Conservation (phyloP, 1,139 yeast genomes). For the Debaryomyces sp. region DNA sequence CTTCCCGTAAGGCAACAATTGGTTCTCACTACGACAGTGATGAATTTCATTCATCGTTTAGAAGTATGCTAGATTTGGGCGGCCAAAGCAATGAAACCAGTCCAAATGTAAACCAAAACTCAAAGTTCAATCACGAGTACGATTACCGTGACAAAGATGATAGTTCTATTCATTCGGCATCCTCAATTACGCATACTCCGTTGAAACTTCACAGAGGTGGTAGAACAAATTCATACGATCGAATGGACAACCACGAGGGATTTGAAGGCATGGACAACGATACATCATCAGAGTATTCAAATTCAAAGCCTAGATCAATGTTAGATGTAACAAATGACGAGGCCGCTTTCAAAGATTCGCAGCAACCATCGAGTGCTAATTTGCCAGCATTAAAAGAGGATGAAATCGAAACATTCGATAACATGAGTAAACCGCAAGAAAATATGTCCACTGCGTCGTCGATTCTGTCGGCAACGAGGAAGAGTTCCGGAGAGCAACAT, state of each 20-base stretch:
- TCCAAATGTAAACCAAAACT: not conserved
- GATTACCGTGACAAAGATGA: slow-evolving; percentile 18
- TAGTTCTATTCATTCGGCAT: slow-evolving; percentile 28
- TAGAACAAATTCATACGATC: not conserved
- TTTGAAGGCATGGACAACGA: not conserved
- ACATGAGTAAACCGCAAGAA: not conserved
- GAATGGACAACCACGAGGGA: not conserved
- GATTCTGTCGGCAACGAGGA: not conserved
- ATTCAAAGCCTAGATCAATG: slow-evolving; percentile 5
- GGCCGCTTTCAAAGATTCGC: not conserved
- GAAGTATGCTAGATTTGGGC: slow-evolving; percentile 46
- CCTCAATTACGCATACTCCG: slow-evolving; percentile 28
- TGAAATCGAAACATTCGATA: slow-evolving; percentile 6
- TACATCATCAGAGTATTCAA: slow-evolving; percentile 1
- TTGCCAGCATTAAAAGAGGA: slow-evolving; percentile 28
- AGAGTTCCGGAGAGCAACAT: not conserved
- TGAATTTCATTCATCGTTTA: slow-evolving; percentile 30
- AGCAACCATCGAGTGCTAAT: slow-evolving; percentile 3
- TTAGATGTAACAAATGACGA: not conserved
- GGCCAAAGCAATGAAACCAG: slow-evolving; percentile 10
- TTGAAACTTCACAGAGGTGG: slow-evolving; percentile 14
- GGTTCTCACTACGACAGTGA: slow-evolving; percentile 18
- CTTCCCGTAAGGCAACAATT: slow-evolving; percentile 39
- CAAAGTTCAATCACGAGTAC: not conserved
- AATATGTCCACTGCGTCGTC: not conserved